Base-by-base conservation (phyloP, 257 asterid genomes). In the Echites panduratus region DNA sequence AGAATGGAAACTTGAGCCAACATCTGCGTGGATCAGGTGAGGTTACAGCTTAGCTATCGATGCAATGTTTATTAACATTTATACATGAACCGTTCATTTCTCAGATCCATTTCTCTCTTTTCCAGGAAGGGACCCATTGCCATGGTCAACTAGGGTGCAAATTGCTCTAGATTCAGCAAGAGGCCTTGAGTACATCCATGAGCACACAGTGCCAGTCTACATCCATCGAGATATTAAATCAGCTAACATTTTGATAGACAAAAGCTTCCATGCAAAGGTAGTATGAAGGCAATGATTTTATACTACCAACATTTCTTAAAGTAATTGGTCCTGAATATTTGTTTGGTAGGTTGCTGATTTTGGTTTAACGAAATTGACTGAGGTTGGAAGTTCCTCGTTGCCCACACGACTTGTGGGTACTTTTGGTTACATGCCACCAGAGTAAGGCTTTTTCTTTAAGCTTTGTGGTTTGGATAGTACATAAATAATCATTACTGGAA, bases 381-480 rank as follows among this genome's bases (percentile, higher is more conserved):
- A 93, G 79, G 96, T 93, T 65, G 97, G 97, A 80, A 82, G 89
- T 77, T 83, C 75, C 73, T 91, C 97, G 26, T 67, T 91, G 85
- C 94, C 96, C 69, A 91, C 97, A 5, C 92, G 91, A 49, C 95
- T 93, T 72, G 97, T 89, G 76, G 98, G 98, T 73, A 93, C 98
- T 70, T 93, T 93, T 79, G 98, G 98, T 61, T 93, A 93, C 87
- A 93, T 93, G 96, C 97, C 97, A 59, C 98, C 98, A 11, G 98
- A 93, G 98, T 93, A 88, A 85, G 96, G 79, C 61, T 63, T 67
- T 19, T 35, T 24, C 22, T 24, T 52, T 83, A 40, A 75, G 76
- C 17, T 73, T 66, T 67, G 24, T 19, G 17, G 20, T 35, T 6
- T 7, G 10, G 4, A 35, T 19, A 38, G 27, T 19, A 19, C 13